Evolutionary conservation across 495 filamentous ascomycete species (phyloP).

Genomic region (Pyronema omphalodes): DNA sequence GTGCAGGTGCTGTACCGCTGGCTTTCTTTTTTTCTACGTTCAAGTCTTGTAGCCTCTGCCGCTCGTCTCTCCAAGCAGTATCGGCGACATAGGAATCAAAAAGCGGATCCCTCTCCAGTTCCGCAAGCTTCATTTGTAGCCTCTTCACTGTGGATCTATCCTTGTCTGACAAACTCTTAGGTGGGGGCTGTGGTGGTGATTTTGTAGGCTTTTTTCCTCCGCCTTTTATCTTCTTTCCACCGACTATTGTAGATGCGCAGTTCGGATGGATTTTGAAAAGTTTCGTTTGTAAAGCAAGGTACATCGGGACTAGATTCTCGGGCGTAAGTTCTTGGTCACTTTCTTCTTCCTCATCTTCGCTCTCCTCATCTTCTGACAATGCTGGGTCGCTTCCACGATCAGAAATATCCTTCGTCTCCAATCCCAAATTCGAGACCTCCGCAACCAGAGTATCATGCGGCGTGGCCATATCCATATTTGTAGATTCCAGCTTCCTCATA

Average conservation of each 20-base stretch:
- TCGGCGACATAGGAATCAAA: slow-evolving; percentile 68
- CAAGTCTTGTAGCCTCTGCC: slow-evolving; percentile 46
- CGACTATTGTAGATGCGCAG: slow-evolving; percentile 26
- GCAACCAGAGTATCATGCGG: background rate
- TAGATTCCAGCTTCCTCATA: background rate
- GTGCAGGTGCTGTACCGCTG: background rate
- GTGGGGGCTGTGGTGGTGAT: slow-evolving; percentile 7
- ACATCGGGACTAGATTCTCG: slow-evolving; percentile 57
- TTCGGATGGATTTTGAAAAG: slow-evolving; percentile 59
- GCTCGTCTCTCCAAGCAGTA: slow-evolving; percentile 47
- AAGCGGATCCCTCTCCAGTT: slow-evolving; percentile 66
- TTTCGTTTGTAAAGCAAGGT: slow-evolving; percentile 49
- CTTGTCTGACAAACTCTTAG: slow-evolving; percentile 21
- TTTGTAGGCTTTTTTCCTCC: slow-evolving; percentile 11
- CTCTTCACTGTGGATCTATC: slow-evolving; percentile 33
- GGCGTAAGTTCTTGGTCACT: slow-evolving; percentile 44
- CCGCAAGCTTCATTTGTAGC: slow-evolving; percentile 49
- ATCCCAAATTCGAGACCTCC: slow-evolving; percentile 16
- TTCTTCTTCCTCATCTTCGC: slow-evolving; percentile 25
- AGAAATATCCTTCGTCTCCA: slow-evolving; percentile 25
- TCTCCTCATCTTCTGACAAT: slow-evolving; percentile 2
- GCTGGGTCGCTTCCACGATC: slow-evolving; percentile 9
- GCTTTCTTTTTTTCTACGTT: slow-evolving; percentile 21
- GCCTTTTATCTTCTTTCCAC: slow-evolving; percentile 30
- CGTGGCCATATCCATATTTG: background rate